A percentile compares a stretch with the other conserved stretches of the same genome.
Conservation (phyloP, 208 protist genomes). For the Angomonas deanei region DNA sequence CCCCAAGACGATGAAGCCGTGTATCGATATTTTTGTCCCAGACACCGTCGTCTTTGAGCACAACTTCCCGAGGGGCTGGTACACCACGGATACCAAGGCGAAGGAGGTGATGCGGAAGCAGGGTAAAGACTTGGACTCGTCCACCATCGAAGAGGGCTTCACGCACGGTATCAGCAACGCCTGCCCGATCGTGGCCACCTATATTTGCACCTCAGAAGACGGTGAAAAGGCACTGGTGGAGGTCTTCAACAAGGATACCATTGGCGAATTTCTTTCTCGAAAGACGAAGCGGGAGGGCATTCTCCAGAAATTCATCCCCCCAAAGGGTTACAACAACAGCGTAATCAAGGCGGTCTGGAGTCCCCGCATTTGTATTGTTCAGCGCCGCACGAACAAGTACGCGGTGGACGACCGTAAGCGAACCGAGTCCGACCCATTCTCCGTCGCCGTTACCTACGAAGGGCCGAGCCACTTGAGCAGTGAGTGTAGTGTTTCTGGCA, state of each 20-base stretch:
- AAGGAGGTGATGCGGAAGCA: slow-evolving; percentile 76
- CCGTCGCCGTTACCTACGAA: slow-evolving; percentile 78
- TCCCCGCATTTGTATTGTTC: slow-evolving; percentile 79
- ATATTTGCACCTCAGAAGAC: slow-evolving; percentile 57
- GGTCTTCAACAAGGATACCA: slow-evolving; percentile 77
- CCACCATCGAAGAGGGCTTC: slow-evolving; percentile 76
- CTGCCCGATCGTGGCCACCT: slow-evolving; percentile 71
- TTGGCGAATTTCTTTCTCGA: slow-evolving; percentile 68
- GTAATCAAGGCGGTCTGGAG: slow-evolving; percentile 85
- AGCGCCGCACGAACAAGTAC: slow-evolving; percentile 81
- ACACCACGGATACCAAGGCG: slow-evolving; percentile 79
- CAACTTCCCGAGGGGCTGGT: slow-evolving; percentile 88
- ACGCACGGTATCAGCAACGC: slow-evolving; percentile 20
- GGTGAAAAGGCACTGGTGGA: slow-evolving; percentile 66
- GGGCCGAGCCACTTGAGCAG: slow-evolving; percentile 77
- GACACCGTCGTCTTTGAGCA: slow-evolving; percentile 89
- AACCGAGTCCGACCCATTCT: slow-evolving; percentile 61
- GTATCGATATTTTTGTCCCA: slow-evolving; percentile 63
- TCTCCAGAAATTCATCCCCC: slow-evolving; percentile 80
- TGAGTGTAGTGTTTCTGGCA: slow-evolving; percentile 66
- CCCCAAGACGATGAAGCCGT: slow-evolving; percentile 82
- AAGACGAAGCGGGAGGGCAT: slow-evolving; percentile 83
- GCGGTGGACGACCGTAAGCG: slow-evolving; percentile 63
- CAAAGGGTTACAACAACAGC: slow-evolving; percentile 81
- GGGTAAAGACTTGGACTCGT: slow-evolving; percentile 82